Evolutionary conservation across 441 rosid genomes (phyloP), one percentile per base, ranked within the genome.

Genomic region (Brassica balearica): DNA sequence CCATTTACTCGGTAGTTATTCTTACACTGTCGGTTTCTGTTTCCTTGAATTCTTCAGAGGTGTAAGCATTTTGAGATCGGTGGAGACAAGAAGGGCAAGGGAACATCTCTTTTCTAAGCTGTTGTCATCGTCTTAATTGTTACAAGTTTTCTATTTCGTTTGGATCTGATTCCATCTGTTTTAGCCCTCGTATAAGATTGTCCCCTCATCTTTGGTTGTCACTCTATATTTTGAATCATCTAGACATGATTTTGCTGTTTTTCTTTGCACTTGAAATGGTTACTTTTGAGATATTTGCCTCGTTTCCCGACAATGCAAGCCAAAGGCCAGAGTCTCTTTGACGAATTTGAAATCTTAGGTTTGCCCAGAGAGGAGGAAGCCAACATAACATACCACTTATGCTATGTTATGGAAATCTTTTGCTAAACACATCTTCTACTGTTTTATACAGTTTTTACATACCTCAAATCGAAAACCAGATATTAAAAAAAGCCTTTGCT

Each of bases 391-490:
- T 25, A 25, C 86, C 43, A 95, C 93, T 74, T 92, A 94, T 2
- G 82, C 99, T 65, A 95, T 90, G 77, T 95, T 95, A 74, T 92
- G 95, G 5, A 92, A 95, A 83, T 95, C 94, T 73, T 86, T 91
- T 25, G 85, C 94, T 90, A n/a, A 87, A 68, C 43, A 88, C 84
- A 68, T 95, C 56, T 92, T 97, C 97, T 95, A n/a, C 2, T n/a
- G 51, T 43, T 43, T 11, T 11, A 43, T 43, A 43, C 51, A 43
- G 51, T 43, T 43, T 43, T 43, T 43, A 43, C 56, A 48, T 5
- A n/a, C 17, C 51, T 43, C 51, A 38, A 38, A 8, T 8, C 10
- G 10, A 38, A 38, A 38, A 46, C 14, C 34, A 46, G 53, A 46
- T 15, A 38, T 38, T 46, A 46, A 46, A 46, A 46, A 46, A 46